A percentile compares a stretch with the other conserved stretches of the same genome.
Evolutionary conservation across 225 moss, liverwort and hornwort species (phyloP).

Genomic region (Neckera pumila): DNA sequence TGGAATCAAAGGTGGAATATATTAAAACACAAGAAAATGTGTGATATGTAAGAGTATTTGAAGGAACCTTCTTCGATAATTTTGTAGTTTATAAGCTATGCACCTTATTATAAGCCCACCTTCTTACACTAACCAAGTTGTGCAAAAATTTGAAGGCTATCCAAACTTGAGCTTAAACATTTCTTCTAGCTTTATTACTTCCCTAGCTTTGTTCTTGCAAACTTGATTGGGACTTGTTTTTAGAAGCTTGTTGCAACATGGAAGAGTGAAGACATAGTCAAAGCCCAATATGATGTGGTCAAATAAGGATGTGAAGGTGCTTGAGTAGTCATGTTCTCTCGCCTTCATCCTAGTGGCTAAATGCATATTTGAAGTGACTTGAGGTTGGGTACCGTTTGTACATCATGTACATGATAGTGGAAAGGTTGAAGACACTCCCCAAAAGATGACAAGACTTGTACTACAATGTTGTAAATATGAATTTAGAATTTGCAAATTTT

Average conservation of each 20-base stretch:
- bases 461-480: rapidly evolving
- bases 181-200: background rate
- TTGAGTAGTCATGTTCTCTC: rapidly evolving
- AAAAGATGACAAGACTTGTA: rapidly evolving
- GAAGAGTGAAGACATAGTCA: background rate
- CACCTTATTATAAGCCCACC: rapidly evolving
- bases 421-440: rapidly evolving
- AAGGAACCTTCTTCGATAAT: background rate
- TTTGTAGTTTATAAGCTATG: background rate
- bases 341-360: rapidly evolving
- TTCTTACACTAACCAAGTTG: rapidly evolving
- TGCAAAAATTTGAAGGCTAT: no score
- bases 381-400: rapidly evolving
- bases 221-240: background rate
- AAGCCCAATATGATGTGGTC: no score
- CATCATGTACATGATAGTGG: rapidly evolving
- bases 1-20: no score
- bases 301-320: rapidly evolving
- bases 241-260: background rate
- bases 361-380: background rate
- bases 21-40: background rate
- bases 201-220: background rate
- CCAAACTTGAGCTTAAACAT: rapidly evolving
- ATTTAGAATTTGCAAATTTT: no score
- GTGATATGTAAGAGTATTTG: background rate